Base-by-base conservation (phyloP, 2,329 filamentous ascomycete genomes). In the Scleromitrula shiraiana region DNA sequence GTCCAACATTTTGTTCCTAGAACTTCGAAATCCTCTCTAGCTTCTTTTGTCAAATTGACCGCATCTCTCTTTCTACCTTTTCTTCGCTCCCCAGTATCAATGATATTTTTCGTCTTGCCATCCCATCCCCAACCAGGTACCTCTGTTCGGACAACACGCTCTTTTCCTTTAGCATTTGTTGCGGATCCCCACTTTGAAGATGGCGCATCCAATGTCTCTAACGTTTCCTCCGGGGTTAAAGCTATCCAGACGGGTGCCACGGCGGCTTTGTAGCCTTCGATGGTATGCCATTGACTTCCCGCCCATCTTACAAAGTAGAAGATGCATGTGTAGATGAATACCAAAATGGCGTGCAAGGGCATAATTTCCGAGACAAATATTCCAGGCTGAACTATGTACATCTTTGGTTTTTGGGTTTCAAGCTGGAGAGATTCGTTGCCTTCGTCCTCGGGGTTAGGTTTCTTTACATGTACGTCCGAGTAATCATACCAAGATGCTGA, bases 251-350 rank as follows among this genome's bases (percentile, higher is more conserved):
- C 82, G 5, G 87, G 77, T 0, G 88, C 80, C 40, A 76, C 76
- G 7, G 90, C 88, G 35, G 85, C 90, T 17, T 77, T 75, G 68
- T 95, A 95, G 0, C 82, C 74, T n/a, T 75, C 76, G 41, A 87
- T 74, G 0, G 78, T 74, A 65, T 97, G 91, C 93, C 93, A 98
- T 9, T 86, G 86, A 2, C 87, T 94, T 41, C 93, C 93, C 22
- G 89, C 64, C 70, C 77, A 81, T 54, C 91, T 85, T 12, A 80
- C 80, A 14, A 95, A 36, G 64, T 82, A 82, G 63, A 94, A 82
- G 3, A 77, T 70, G 17, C 77, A 61, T 42, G 78, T 67, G 77
- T 93, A 93, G 52, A 76, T 71, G 64, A 79, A 82, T 54, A 80
- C 77, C 51, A 95, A 73, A 55, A 89, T 71, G 55, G 76, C 73